Conservation (phyloP, 495 filamentous ascomycete genomes). For the Pseudoneurospora amorphoporcata region DNA sequence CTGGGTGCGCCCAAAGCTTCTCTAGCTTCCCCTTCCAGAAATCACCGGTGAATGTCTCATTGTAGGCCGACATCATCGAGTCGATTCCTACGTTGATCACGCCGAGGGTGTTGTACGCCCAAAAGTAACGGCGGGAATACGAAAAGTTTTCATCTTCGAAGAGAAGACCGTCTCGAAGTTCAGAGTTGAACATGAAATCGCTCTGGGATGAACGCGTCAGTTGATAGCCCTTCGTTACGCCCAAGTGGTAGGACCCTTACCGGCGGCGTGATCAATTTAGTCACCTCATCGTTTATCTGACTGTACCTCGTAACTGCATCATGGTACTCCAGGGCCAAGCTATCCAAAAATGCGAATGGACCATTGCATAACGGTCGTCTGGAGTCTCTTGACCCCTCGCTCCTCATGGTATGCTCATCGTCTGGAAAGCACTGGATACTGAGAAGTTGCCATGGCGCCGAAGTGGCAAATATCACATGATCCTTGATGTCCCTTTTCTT, state of each 20-base stretch:
- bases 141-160: conserved; percentile 48
- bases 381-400: conserved; percentile 16
- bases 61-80: conserved; percentile 37
- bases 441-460: conserved; percentile 42
- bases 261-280: conserved; percentile 39
- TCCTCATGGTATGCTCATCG: conserved; percentile 36
- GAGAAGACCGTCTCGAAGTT: conserved; percentile 40
- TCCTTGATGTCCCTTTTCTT: conserved; percentile 22
- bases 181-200: conserved; percentile 44
- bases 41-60: conserved; percentile 37
- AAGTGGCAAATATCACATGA: conserved; percentile 37
- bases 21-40: conserved; percentile 41
- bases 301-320: conserved; percentile 42
- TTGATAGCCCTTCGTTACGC: neutral
- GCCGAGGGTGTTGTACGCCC: conserved; percentile 44
- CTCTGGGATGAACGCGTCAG: conserved; percentile 10
- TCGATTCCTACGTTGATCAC: conserved; percentile 47
- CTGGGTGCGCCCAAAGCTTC: conserved; percentile 26
- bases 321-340: conserved; percentile 38
- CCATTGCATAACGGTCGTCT: conserved; percentile 39
- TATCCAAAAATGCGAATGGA: conserved; percentile 42
- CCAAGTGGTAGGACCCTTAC: conserved; percentile 7
- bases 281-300: conserved; percentile 35
- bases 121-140: conserved; percentile 47
- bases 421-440: conserved; percentile 44